Base-by-base conservation (phyloP, 176 grass and related monocot species). In the Microstegium vimineum region DNA sequence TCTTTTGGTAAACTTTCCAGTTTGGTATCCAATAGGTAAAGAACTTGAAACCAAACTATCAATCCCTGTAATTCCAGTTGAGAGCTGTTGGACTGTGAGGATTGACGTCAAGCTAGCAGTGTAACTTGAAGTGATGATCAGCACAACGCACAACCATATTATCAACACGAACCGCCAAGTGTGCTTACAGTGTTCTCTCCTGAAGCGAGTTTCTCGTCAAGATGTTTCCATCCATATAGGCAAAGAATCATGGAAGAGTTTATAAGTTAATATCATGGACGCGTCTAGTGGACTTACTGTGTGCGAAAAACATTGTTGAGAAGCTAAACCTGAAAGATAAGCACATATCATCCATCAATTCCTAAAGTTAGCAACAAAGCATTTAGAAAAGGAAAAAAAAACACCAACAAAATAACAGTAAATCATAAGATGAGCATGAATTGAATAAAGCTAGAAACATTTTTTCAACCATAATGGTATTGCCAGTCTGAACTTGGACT, bases 121-220 rank as follows among this genome's bases (percentile, higher is more conserved):
- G 77, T 98, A 98, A 46, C 95, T 98, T 77, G 95, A 98, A 66
- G 82, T 94, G 78, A 94, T 87, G 77, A 98, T 94, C 75, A 98
- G 82, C 59, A 94, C 92, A 31, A 94, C 88, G 32, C 91, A 98
- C 64, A 98, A 16, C 95, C 92, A 98, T 87, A 94, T 89, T 42
- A 98, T 86, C 74, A 98, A 30, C 62, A 98, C 92, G 11, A 94
- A 83, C 26, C 92, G 86, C 62, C 92, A 17, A 94, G 86, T 34
- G 85, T 68, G 76, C 88, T 94, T 60, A 62, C 65, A 2, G 84
- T 88, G 52, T 94, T 86, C 86, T 98, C 63, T 75, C 90, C 95
- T 98, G 87, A 86, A 89, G 46, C 66, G 12, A 65, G 47, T 32
- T 73, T 37, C 69, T 64, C 56, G 40, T 40, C 69, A 62, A 81